Conservation (phyloP, 1,284 basidiomycete species). For the Malassezia yamatoensis region DNA sequence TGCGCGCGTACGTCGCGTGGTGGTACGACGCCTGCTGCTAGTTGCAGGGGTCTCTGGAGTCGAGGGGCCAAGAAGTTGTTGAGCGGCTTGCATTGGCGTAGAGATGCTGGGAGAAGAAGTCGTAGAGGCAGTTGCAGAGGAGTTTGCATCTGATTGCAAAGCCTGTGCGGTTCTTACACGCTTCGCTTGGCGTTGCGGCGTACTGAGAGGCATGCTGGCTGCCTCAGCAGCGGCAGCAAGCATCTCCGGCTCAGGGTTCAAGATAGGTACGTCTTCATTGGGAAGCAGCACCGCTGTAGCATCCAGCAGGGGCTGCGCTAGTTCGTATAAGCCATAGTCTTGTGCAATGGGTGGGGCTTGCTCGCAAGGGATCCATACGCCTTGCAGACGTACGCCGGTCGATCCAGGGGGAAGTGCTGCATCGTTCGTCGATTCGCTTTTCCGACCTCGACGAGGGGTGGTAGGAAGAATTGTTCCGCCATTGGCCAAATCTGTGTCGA, state of each 20-base stretch:
- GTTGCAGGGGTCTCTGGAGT: neutral
- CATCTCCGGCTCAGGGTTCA: slow-evolving; percentile 19
- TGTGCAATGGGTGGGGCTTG: slow-evolving; percentile 62
- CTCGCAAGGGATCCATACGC: slow-evolving; percentile 71
- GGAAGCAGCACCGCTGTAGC: slow-evolving; percentile 63
- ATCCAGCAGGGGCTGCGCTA: slow-evolving; percentile 61
- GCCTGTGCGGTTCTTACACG: slow-evolving; percentile 2
- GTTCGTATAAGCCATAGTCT: slow-evolving; percentile 56
- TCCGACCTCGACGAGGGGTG: slow-evolving; percentile 28
- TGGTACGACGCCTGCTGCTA: slow-evolving; percentile 2
- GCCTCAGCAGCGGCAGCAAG: slow-evolving; percentile 7
- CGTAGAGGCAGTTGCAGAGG: neutral
- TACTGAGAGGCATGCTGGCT: neutral
- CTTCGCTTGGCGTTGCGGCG: slow-evolving; percentile 16
- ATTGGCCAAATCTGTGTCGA: slow-evolving; percentile 71
- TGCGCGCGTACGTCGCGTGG: slow-evolving; percentile 5
- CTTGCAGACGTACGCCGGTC: slow-evolving; percentile 60
- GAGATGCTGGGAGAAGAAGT: neutral
- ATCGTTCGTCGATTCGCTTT: slow-evolving; percentile 9
- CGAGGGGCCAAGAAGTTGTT: neutral
- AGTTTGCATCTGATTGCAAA: neutral
- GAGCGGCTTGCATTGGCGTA: slow-evolving; percentile 8
- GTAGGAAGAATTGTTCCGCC: slow-evolving; percentile 56
- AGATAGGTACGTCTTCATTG: slow-evolving; percentile 27
- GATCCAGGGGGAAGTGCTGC: slow-evolving; percentile 33